These are phyloP conservation scores for Zygosaccharomyces bisporus DNA, from an alignment of 805 yeast genomes.

Conservation along the genomic window DNA sequence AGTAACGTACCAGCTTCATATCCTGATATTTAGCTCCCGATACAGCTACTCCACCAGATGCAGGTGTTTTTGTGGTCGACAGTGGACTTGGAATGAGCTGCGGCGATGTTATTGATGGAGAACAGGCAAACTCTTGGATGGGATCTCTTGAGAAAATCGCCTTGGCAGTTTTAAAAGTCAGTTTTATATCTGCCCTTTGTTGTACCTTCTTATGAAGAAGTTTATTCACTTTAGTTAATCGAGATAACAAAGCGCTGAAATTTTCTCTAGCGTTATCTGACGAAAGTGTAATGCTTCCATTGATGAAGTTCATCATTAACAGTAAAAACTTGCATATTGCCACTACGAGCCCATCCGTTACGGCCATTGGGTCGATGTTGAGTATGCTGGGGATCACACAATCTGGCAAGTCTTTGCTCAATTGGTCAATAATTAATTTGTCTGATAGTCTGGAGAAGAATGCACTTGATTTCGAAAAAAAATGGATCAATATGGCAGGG, in stretches of 20 bases:
- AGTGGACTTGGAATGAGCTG: conserved; percentile 30
- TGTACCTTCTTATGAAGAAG: conserved; percentile 25
- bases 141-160: conserved; percentile 11
- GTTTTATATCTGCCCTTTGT: conserved; percentile 23
- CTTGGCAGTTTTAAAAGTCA: conserved; percentile 20
- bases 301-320: conserved; percentile 16
- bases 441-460: conserved; percentile 29
- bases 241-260: conserved; percentile 16
- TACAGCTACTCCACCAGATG: conserved; percentile 8
- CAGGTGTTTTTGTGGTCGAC: conserved; percentile 18
- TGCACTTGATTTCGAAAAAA: conserved; percentile 28
- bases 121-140: conserved; percentile 18
- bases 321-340: conserved; percentile 31
- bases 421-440: conserved; percentile 29
- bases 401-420: conserved; percentile 24
- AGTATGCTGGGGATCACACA: conserved; percentile 28
- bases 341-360: conserved; percentile 22
- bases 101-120: conserved; percentile 34
- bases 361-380: conserved; percentile 10
- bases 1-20: conserved; percentile 32
- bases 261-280: conserved; percentile 19
- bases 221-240: conserved; percentile 26
- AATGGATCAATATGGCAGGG: conserved; percentile 23
- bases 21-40: conserved; percentile 25
- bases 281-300: conserved; percentile 14